A percentile compares a stretch with the other conserved stretches of the same genome.
phyloP scores from a whole-genome alignment of 2,329 filamentous ascomycete genomes.

The Trichothecium sympodiale region DNA sequence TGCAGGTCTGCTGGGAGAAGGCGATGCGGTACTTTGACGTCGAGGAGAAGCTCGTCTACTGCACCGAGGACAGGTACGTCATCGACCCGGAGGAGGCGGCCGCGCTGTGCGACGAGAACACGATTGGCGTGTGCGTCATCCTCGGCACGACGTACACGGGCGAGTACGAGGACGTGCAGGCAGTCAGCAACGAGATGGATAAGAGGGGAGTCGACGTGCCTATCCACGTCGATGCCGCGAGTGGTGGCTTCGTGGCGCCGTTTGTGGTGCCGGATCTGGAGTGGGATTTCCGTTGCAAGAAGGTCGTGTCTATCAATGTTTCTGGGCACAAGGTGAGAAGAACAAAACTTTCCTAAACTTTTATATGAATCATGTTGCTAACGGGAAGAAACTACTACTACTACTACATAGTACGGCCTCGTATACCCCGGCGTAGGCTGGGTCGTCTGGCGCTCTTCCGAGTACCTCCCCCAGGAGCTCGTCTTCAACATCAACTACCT shows the following conservation, averaged over 20 bases:
- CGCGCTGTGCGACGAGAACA: constrained; percentile 53
- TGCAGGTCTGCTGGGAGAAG: constrained; percentile 98
- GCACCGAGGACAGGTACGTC: constrained; percentile 48
- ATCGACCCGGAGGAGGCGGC: constrained; percentile 54
- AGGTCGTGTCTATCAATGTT: constrained; percentile 87
- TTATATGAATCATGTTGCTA: no score
- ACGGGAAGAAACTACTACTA: no score
- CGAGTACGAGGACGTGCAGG: constrained; percentile 89
- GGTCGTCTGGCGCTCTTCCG: constrained; percentile 77
- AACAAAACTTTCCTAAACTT: no score
- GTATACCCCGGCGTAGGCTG: constrained; percentile 90
- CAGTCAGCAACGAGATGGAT: constrained; percentile 76
- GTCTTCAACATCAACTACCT: constrained; percentile 99
- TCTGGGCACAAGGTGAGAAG: constrained; percentile 73
- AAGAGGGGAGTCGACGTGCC: constrained; percentile 66
- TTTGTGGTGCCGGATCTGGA: constrained; percentile 75
- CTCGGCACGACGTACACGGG: constrained; percentile 91
- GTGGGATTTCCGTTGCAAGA: constrained; percentile 87
- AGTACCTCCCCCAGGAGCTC: constrained; percentile 78
- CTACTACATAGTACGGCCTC: constrained; percentile 35
- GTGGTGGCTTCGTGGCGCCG: constrained; percentile 84
- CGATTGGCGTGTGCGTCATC: constrained; percentile 86
- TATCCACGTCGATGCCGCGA: constrained; percentile 90
- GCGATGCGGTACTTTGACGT: constrained; percentile 82
- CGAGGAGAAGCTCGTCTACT: constrained; percentile 72